Conservation (phyloP, 345 rosid species). For the Populus simonii region DNA sequence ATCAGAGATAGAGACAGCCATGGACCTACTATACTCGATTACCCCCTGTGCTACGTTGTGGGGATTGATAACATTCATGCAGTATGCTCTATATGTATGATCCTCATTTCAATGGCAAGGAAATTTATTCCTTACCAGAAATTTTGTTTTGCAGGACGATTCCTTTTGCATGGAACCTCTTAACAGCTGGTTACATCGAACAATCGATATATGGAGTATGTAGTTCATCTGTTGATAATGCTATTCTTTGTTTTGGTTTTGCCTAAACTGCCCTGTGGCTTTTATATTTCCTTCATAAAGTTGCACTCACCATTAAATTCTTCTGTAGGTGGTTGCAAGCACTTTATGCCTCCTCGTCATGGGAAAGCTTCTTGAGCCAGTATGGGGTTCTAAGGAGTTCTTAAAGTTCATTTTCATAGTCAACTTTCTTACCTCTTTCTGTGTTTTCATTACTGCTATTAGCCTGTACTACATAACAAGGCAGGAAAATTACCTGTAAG, state of each 20-base stretch:
- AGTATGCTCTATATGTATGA: not conserved
- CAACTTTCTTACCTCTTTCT: conserved; percentile 74
- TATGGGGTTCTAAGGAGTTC: conserved; percentile 97
- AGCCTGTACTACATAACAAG: conserved; percentile 75
- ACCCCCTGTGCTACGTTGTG: not conserved
- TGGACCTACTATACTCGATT: not conserved
- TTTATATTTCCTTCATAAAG: conserved; percentile 3
- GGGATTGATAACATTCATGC: not conserved
- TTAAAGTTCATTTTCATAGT: conserved; percentile 83
- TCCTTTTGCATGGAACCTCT: conserved; percentile 95
- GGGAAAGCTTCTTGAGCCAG: conserved; percentile 94
- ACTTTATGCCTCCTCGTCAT: conserved; percentile 73
- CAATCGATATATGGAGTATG: conserved; percentile 81
- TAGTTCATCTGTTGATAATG: conserved; percentile 3
- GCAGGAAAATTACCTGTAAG: conserved; percentile 88
- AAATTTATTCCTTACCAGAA: conserved; percentile 4
- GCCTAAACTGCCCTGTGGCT: not conserved
- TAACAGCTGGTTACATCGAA: conserved; percentile 89
- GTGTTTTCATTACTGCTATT: conserved; percentile 81
- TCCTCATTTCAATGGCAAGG: not conserved
- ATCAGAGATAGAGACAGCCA: not conserved
- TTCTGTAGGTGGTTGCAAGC: conserved; percentile 60
- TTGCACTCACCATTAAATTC: conserved; percentile 8
- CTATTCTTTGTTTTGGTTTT: not conserved
- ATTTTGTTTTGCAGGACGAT: conserved; percentile 59